Evolutionary conservation across 23 red algal genomes (phyloP), one percentile per base, ranked within the genome.

Genomic region (Gracilariopsis chorda): DNA sequence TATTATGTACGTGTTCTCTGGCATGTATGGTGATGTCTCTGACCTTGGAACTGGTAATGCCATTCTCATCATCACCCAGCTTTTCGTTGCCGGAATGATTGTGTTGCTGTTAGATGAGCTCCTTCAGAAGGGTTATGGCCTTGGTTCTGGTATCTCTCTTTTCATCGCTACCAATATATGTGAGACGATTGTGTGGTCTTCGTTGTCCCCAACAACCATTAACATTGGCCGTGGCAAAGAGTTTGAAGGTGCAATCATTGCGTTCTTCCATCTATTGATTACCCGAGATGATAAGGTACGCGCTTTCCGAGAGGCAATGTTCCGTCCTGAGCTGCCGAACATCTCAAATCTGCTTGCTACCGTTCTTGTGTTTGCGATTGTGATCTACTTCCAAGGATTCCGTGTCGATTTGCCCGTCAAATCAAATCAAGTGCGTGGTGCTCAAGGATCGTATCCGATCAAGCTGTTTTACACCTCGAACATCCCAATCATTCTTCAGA

Each of bases 381-480:
- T 99, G 23, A 99, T 99, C 61, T 99, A 99, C 69, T 93, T 99
- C 68, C 97, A 99, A 86, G 97, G 97, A 28, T 95, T 99, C 65
- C 89, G 97, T 14, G 90, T 99, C 6, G 97, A 99, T 46, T 84
- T 99, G 30, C 93, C 93, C 48, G 93, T 99, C 82, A 99, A 95
- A 46, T 92, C 87, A 52, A 87, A 85, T 34, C 86, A 84, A 68
- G 73, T 96, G 45, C 92, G 97, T 61, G 97, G 97, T 25, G 86
- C 94, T 16, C 83, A 90, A 69, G 93, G 92, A 25, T 82, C 93
- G 7, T 99, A 96, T 48, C 97, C 97, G 45, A 99, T 99, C 89
- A 95, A 99, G 81, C 93, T 99, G 29, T 99, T 99, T 64, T 99
- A 99, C 88, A 99, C 97, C 20, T 95, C 92, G 37, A 99, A 99